phyloP scores from a whole-genome alignment of 805 yeast species.

The Nakazawaea pomicola region DNA sequence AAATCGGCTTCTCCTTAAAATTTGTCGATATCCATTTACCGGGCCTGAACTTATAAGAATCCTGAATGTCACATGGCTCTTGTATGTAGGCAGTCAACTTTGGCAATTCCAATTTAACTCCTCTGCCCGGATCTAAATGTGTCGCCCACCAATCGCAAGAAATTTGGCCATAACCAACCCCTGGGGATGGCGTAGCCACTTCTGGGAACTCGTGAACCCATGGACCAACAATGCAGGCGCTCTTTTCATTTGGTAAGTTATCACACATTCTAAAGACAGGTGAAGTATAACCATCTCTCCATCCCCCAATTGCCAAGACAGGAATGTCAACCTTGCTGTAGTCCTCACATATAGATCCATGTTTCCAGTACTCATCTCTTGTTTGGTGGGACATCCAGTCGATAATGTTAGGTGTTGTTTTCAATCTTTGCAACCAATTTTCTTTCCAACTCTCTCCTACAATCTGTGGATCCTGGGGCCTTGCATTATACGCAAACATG shows the following conservation, averaged over 20 bases:
- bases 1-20: constrained; percentile 14
- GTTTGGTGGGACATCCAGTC: constrained; percentile 40
- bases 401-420: constrained; percentile 33
- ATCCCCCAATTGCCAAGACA: constrained; percentile 39
- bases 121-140: constrained; percentile 26
- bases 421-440: constrained; percentile 35
- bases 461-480: constrained; percentile 40
- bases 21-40: constrained; percentile 35
- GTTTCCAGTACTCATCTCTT: constrained; percentile 43
- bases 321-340: constrained; percentile 35
- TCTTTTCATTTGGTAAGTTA: constrained; percentile 34
- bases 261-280: constrained; percentile 40
- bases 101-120: constrained; percentile 25
- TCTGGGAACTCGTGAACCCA: constrained; percentile 48
- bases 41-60: constrained; percentile 31
- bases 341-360: constrained; percentile 40
- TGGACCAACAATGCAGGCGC: constrained; percentile 36
- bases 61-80: constrained; percentile 34
- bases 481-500: constrained; percentile 37
- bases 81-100: constrained; percentile 36
- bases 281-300: constrained; percentile 43
- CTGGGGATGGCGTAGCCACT: constrained; percentile 40
- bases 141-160: constrained; percentile 37
- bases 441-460: constrained; percentile 34
- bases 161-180: constrained; percentile 37